Percentiles rank a stretch among this genome's conserved stretches.
These are phyloP conservation scores for Manihot esculenta DNA, from an alignment of 441 rosid genomes.

Conservation along the genomic window DNA sequence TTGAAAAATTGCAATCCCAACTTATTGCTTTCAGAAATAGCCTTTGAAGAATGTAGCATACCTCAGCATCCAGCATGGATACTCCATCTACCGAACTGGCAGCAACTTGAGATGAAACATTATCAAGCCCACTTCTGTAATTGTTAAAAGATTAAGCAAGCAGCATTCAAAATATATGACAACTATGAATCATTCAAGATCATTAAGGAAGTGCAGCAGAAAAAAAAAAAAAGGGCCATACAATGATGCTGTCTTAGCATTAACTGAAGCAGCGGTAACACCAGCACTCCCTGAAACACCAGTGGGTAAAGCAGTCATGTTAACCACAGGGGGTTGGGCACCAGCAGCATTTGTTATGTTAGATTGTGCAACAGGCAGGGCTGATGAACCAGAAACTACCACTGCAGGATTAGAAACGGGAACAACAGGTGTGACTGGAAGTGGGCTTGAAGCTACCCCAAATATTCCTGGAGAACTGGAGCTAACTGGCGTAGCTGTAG, in stretches of 20 bases:
- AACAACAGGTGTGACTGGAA: constrained; percentile 52
- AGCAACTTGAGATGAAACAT: constrained; percentile 43
- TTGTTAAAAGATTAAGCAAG: constrained; percentile 16
- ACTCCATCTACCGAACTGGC: constrained; percentile 44
- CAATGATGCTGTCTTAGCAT: constrained; percentile 40
- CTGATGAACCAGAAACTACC: constrained; percentile 43
- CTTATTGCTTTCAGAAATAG: constrained; percentile 14
- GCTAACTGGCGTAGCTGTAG: constrained; percentile 41
- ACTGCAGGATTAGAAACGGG: constrained; percentile 43
- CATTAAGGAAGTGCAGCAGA: constrained; percentile 11
- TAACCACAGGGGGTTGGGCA: constrained; percentile 31
- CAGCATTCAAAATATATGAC: constrained; percentile 5
- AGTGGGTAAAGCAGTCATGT: constrained; percentile 29
- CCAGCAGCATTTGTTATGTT: constrained; percentile 41
- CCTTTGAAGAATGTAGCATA: constrained; percentile 23
- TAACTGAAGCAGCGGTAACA: constrained; percentile 30
- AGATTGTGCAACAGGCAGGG: constrained; percentile 43
- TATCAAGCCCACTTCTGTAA: constrained; percentile 49
- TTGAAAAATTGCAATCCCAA: background rate
- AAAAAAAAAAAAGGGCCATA: constrained; percentile 34
- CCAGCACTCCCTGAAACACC: constrained; percentile 35
- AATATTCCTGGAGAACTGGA: constrained; percentile 39
- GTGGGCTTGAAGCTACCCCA: constrained; percentile 58
- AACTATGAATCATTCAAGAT: constrained; percentile 1
- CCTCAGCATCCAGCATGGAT: constrained; percentile 60